Conservation (phyloP, 2,329 filamentous ascomycete species). For the Trichoderma guizhouense region DNA sequence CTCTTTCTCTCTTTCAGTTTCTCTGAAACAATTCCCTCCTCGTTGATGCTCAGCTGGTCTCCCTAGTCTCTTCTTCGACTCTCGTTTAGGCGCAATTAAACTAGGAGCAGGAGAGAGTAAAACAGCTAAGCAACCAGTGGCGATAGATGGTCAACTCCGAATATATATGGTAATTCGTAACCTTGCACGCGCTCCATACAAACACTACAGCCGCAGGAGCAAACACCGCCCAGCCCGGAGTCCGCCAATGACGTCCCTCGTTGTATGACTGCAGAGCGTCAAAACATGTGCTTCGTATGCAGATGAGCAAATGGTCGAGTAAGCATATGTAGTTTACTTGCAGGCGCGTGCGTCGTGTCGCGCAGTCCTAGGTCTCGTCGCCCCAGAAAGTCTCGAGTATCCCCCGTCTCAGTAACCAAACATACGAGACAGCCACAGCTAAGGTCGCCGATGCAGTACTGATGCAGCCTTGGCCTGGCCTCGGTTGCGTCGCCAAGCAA, state of each 20-base stretch:
- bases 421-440: neutral
- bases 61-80: neutral
- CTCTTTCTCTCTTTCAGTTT: neutral
- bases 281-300: neutral
- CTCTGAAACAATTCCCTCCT: neutral
- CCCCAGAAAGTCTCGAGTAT: neutral
- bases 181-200: neutral
- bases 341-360: neutral
- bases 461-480: neutral
- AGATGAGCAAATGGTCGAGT: neutral
- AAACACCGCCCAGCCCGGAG: neutral
- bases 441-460: neutral
- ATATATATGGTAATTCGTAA: neutral
- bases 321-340: constrained; percentile 12
- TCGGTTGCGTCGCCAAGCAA: neutral
- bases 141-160: neutral
- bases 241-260: neutral
- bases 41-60: neutral
- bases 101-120: neutral
- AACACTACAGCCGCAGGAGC: neutral
- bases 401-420: neutral
- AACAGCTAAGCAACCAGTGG: neutral
- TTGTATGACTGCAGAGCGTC: neutral
- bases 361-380: neutral
- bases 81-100: neutral